Conservation (phyloP, 495 filamentous ascomycete genomes). For the Talaromyces thailandensis region DNA sequence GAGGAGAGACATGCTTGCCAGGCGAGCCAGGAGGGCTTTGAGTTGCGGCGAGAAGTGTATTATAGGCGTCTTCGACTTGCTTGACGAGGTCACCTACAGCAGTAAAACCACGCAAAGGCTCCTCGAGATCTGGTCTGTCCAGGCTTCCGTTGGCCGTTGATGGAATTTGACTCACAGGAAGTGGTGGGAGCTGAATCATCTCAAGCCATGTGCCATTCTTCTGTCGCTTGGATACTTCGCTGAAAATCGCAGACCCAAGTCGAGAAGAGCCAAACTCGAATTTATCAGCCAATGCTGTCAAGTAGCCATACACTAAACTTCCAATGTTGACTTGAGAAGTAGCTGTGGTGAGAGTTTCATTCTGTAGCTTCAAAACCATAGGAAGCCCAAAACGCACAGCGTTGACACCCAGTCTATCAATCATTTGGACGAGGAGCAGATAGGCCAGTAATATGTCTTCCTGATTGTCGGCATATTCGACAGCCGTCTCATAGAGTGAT, state of each 20-base stretch:
- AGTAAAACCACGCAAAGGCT: conserved; percentile 58
- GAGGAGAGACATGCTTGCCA: conserved; percentile 28
- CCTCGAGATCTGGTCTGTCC: conserved; percentile 35
- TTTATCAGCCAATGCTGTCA: conserved; percentile 66
- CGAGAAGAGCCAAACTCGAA: conserved; percentile 65
- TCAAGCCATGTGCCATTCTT: conserved; percentile 68
- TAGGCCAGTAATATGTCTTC: conserved; percentile 68
- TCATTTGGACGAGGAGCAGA: conserved; percentile 60
- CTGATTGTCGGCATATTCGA: conserved; percentile 59
- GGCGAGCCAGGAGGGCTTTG: conserved; percentile 65
- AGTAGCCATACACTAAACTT: conserved; percentile 78
- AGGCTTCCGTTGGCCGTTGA: conserved; percentile 14
- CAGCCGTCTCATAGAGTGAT: conserved; percentile 74
- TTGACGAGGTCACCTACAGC: conserved; percentile 60
- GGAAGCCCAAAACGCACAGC: conserved; percentile 69
- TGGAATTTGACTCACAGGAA: conserved; percentile 37
- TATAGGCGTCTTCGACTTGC: conserved; percentile 61
- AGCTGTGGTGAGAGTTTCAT: conserved; percentile 41
- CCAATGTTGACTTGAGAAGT: conserved; percentile 65
- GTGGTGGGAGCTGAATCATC: conserved; percentile 46
- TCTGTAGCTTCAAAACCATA: conserved; percentile 79
- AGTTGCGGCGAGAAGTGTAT: conserved; percentile 47
- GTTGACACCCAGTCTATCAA: conserved; percentile 75
- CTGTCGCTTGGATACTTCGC: conserved; percentile 65
- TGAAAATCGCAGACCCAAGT: conserved; percentile 59